Evolutionary conservation across 1,139 yeast genomes (phyloP), one percentile per base, ranked within the genome.

Genomic region (Pneumocystis jirovecii): DNA sequence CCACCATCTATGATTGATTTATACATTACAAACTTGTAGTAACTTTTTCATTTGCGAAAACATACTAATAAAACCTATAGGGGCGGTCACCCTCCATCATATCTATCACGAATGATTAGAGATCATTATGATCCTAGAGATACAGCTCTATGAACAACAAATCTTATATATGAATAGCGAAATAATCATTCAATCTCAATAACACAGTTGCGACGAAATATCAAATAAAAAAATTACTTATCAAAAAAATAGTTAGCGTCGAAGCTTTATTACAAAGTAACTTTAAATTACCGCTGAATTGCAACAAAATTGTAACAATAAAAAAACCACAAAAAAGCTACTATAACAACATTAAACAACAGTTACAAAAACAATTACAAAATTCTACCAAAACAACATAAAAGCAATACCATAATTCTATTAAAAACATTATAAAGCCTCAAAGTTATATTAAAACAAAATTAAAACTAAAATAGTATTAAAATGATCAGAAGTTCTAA

Each of bases 11-110:
- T 89, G 73, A 88, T 95, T 70, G 97, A 93, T 75, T 89, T 95
- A 70, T 90, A 87, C 75, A 89, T 93, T 72, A 91, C 98, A 25
- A 93, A 95, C 74, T 83, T 90, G 78, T 77, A 10, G 25, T 25
- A 10, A 25, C 17, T 12, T 72, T 65, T 79, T 76, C 64, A 67
- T 44, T 35, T 59, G 39, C 60, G 25, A 50, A 37, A 31, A 19
- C 10, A 19, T 35, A 21, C 34, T 45, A 34, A 62, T 42, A 37
- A 42, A 34, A 31, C 37, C 6, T 70, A n/a, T n/a, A 78, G 79
- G 68, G 98, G 98, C 62, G 97, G 97, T 39, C 91, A 88, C 74
- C 89, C 97, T 35, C 98, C 98, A 63, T 89, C 95, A 70, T 95
- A 93, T 77, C 87, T 93, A 65, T 95, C 95, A 77, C 85, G 98